phyloP scores from a whole-genome alignment of 2,329 filamentous ascomycete genomes.

The Pezicula neosporulosa region DNA sequence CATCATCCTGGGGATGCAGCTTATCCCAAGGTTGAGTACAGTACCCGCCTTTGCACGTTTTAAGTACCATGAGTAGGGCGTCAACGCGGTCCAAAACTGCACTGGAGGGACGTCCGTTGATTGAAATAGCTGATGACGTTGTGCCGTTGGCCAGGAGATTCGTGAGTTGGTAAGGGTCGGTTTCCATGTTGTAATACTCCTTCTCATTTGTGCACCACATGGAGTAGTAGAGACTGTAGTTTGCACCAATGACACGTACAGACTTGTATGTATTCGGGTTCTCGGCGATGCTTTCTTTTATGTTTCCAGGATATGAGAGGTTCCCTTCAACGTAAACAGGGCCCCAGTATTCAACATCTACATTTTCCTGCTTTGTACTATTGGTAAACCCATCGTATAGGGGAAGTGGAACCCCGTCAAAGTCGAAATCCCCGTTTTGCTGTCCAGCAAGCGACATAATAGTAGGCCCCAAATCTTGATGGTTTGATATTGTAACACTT shows the following conservation, averaged over 20 bases:
- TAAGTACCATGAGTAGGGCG: conserved; percentile 53
- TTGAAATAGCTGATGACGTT: conserved; percentile 8
- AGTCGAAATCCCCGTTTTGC: conserved; percentile 32
- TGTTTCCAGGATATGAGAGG: neutral
- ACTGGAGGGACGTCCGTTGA: conserved; percentile 30
- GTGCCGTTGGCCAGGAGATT: conserved; percentile 40
- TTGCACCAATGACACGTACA: conserved; percentile 35
- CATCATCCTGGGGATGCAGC: conserved; percentile 49
- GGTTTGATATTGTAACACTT: no score
- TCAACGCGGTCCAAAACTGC: conserved; percentile 49
- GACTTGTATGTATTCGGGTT: conserved; percentile 50
- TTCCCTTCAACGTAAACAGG: conserved; percentile 16
- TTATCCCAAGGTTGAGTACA: conserved; percentile 53
- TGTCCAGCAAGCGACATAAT: conserved; percentile 35
- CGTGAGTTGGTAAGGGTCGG: conserved; percentile 45
- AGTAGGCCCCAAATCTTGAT: conserved; percentile 45
- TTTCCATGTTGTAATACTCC: conserved; percentile 59
- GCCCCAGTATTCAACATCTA: conserved; percentile 44
- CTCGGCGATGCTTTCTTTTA: no score
- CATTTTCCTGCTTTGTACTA: conserved; percentile 36
- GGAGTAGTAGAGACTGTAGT: conserved; percentile 60
- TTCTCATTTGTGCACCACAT: conserved; percentile 66
- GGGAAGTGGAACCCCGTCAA: conserved; percentile 41
- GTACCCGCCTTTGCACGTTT: conserved; percentile 51
- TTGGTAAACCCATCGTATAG: conserved; percentile 17